Conservation (phyloP, 1,284 basidiomycete genomes). For the Kalmanozyma brasiliensis region DNA sequence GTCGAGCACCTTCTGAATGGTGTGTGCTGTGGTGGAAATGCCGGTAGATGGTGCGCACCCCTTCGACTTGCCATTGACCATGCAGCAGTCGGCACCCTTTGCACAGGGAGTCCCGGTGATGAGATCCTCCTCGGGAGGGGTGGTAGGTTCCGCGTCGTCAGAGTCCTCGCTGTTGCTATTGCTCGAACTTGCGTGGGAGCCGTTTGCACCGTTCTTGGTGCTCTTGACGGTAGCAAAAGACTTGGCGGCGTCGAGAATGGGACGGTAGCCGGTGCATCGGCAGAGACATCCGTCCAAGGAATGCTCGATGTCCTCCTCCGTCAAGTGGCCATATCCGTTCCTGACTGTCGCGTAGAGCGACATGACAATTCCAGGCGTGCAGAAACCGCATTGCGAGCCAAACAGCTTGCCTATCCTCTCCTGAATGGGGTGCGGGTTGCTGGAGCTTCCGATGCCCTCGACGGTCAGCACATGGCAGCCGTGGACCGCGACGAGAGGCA, state of each 20-base stretch:
- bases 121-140: slow-evolving; percentile 44
- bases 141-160: slow-evolving; percentile 38
- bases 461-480: slow-evolving; percentile 68
- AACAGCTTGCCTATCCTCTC: slow-evolving; percentile 66
- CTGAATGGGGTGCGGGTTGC: slow-evolving; percentile 68
- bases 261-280: slow-evolving; percentile 62
- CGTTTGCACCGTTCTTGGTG: slow-evolving; percentile 11
- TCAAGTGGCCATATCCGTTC: slow-evolving; percentile 57
- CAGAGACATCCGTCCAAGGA: slow-evolving; percentile 69
- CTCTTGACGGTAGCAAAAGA: slow-evolving; percentile 54
- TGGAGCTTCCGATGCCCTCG: slow-evolving; percentile 67
- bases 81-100: slow-evolving; percentile 56
- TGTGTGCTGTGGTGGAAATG: slow-evolving; percentile 41
- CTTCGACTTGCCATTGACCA: slow-evolving; percentile 47
- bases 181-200: slow-evolving; percentile 6
- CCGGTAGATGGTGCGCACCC: slow-evolving; percentile 25
- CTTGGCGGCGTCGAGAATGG: slow-evolving; percentile 61
- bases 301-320: slow-evolving; percentile 66
- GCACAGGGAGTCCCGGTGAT: slow-evolving; percentile 46
- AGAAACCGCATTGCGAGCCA: slow-evolving; percentile 68
- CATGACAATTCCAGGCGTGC: slow-evolving; percentile 68
- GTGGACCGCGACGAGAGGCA: slow-evolving; percentile 66
- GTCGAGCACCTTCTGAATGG: slow-evolving; percentile 39
- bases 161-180: slow-evolving; percentile 34
- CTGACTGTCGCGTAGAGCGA: slow-evolving; percentile 68